phyloP scores from a whole-genome alignment of 2,329 filamentous ascomycete species.

The Exserohilum rostratum region DNA sequence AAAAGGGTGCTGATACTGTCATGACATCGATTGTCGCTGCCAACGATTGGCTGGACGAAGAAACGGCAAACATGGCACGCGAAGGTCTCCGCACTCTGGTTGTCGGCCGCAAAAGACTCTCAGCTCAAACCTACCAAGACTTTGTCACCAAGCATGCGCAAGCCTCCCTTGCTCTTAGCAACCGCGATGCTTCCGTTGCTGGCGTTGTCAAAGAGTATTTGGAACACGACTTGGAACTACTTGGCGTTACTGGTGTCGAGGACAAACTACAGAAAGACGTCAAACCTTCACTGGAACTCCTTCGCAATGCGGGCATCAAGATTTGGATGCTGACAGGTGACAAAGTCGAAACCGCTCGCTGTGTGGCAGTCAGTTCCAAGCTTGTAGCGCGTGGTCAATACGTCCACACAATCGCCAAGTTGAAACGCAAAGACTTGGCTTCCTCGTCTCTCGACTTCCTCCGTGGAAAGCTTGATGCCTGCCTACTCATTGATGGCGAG shows the following conservation, averaged over 20 bases:
- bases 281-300: conserved; percentile 90
- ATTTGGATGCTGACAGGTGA: conserved; percentile 99
- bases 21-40: conserved; percentile 95
- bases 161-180: conserved; percentile 78
- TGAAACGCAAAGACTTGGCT: conserved; percentile 82
- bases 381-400: conserved; percentile 92
- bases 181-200: conserved; percentile 82
- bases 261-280: conserved; percentile 96
- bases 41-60: conserved; percentile 98
- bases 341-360: conserved; percentile 96
- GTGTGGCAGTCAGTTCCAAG: conserved; percentile 93
- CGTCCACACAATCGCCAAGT: conserved; percentile 88
- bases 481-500: conserved; percentile 93
- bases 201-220: conserved; percentile 79
- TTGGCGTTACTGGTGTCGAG: conserved; percentile 97
- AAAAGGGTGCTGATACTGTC: conserved; percentile 97
- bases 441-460: conserved; percentile 90
- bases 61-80: conserved; percentile 98
- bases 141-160: conserved; percentile 78
- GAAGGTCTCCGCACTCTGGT: conserved; percentile 94
- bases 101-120: conserved; percentile 88
- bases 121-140: conserved; percentile 76
- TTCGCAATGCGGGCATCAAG: conserved; percentile 96
- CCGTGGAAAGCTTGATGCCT: conserved; percentile 82
- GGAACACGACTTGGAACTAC: conserved; percentile 85